Evolutionary conservation across 2,329 filamentous ascomycete genomes (phyloP).

Genomic region (Pyrenochaeta sp.): DNA sequence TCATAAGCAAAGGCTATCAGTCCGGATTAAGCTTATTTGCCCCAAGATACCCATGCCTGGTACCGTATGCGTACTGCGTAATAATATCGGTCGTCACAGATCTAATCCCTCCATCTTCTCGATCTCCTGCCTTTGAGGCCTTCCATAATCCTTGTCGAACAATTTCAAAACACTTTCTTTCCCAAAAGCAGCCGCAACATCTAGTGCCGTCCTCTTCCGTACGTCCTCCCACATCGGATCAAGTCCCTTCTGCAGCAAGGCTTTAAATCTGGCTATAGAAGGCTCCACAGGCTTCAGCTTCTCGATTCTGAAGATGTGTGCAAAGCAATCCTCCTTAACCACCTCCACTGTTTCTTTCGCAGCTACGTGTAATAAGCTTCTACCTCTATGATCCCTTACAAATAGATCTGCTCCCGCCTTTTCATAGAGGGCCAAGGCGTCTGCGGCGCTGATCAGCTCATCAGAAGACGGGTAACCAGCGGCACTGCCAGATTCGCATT

Average conservation of each 20-base stretch:
- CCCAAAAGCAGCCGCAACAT: conserved; percentile 23
- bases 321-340: neutral
- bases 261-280: conserved; percentile 12
- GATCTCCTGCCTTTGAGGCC: neutral
- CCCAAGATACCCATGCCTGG: too few species aligned
- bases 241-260: conserved; percentile 16
- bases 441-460: neutral
- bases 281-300: neutral
- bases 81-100: neutral
- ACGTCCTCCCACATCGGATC: conserved; percentile 23
- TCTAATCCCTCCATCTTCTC: neutral
- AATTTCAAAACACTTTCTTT: conserved; percentile 18
- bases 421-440: neutral
- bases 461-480: neutral
- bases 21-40: too few species aligned
- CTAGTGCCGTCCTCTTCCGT: conserved; percentile 18
- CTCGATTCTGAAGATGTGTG: neutral
- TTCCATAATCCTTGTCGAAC: conserved; percentile 13
- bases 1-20: too few species aligned
- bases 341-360: conserved; percentile 5
- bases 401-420: conserved; percentile 1
- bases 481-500: neutral
- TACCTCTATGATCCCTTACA: neutral
- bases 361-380: conserved; percentile 4
- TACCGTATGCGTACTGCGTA: too few species aligned